phyloP scores from a whole-genome alignment of 2,329 filamentous ascomycete species.

The Elsinoe batatas region DNA sequence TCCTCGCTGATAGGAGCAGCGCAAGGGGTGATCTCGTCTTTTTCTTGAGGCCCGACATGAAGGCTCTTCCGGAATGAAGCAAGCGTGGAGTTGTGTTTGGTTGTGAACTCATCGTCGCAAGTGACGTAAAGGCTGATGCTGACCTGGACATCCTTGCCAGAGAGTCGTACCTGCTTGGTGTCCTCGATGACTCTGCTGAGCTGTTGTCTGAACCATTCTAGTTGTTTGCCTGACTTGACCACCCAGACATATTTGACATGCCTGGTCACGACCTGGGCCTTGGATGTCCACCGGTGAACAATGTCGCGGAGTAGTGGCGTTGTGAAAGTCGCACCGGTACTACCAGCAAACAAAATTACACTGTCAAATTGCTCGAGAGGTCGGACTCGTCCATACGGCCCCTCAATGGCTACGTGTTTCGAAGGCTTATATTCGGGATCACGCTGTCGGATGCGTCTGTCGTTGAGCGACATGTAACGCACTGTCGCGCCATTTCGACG shows the following conservation, averaged over 20 bases:
- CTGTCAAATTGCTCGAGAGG: conserved; percentile 50
- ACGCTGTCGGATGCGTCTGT: conserved; percentile 26
- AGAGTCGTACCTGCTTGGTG: conserved; percentile 31
- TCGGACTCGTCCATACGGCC: conserved; percentile 23
- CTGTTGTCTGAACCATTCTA: conserved; percentile 45
- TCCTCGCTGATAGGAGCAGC: conserved; percentile 18
- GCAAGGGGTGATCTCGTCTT: conserved; percentile 12
- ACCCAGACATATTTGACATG: conserved; percentile 50
- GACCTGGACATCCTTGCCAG: conserved; percentile 33
- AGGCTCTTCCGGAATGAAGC: conserved; percentile 11
- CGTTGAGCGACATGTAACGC: conserved; percentile 42
- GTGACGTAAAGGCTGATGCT: conserved; percentile 48
- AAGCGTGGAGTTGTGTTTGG: conserved; percentile 29
- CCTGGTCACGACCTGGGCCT: conserved; percentile 33
- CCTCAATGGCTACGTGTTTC: conserved; percentile 19
- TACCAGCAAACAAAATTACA: conserved; percentile 49
- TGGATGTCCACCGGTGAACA: conserved; percentile 30
- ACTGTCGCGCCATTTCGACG: conserved; percentile 45
- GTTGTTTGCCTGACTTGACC: conserved; percentile 43
- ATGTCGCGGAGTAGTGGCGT: conserved; percentile 48
- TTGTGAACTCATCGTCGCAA: conserved; percentile 40
- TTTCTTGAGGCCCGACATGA: conserved; percentile 3
- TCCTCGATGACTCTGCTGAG: conserved; percentile 38
- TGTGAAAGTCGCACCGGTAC: conserved; percentile 51
- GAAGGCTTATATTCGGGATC: conserved; percentile 9